Conservation (phyloP, 345 rosid species). For the Eucalyptus curtisii region DNA sequence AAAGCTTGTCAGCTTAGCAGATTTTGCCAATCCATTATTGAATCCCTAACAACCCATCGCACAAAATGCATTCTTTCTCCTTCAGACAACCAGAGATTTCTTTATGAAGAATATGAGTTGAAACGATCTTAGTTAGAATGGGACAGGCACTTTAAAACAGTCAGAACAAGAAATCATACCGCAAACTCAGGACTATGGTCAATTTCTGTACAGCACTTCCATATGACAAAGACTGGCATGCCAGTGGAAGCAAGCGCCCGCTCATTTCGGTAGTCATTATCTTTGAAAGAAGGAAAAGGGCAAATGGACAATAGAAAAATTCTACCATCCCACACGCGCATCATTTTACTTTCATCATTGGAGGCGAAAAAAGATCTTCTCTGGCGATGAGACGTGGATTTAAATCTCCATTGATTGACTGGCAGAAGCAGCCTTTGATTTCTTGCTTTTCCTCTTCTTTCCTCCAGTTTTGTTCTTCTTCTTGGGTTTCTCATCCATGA, state of each 20-base stretch:
- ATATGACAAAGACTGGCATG: not conserved
- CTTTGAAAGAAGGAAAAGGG: not conserved
- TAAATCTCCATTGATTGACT: constrained; percentile 33
- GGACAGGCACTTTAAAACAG: not conserved
- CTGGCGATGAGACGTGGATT: not conserved
- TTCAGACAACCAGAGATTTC: not conserved
- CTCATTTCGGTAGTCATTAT: not conserved
- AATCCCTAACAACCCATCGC: not conserved
- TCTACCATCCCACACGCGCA: not conserved
- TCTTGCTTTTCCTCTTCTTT: constrained; percentile 32
- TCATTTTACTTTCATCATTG: not conserved
- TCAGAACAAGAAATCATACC: not conserved
- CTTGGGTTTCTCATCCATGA: constrained; percentile 44
- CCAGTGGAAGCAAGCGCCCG: not conserved
- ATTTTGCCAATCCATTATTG: not conserved
- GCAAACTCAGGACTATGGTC: not conserved
- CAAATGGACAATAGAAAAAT: not conserved
- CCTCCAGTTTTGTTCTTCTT: constrained; percentile 31
- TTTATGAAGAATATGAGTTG: not conserved
- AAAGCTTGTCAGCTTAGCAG: not conserved
- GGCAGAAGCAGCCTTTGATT: constrained; percentile 5
- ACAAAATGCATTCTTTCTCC: not conserved
- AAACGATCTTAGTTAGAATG: not conserved
- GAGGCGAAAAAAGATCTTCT: not conserved
- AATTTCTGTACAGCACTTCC: not conserved